A percentile compares a stretch with the other conserved stretches of the same genome.
phyloP scores from a whole-genome alignment of 805 yeast species.

The Candida qinlingensis region DNA sequence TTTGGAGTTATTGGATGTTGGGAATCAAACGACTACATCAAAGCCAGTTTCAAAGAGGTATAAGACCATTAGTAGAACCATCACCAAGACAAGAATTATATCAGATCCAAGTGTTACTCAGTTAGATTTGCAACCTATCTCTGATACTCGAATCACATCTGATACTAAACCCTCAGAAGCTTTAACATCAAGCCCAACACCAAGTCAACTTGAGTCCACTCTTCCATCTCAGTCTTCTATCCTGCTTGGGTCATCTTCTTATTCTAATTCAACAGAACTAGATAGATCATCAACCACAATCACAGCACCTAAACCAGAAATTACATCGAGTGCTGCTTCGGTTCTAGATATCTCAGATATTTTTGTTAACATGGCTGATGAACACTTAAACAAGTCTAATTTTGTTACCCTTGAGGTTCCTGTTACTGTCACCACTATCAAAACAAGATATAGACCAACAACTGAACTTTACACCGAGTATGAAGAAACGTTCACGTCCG shows the following conservation, averaged over 20 bases:
- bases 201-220: background rate
- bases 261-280: background rate
- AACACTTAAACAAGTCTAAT: background rate
- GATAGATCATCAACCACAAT: background rate
- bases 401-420: constrained; percentile 6
- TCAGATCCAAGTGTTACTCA: background rate
- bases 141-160: background rate
- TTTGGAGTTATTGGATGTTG: no score
- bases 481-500: constrained; percentile 14
- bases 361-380: background rate
- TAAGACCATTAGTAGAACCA: background rate
- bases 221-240: background rate
- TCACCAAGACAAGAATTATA: constrained; percentile 1
- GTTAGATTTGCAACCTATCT: background rate
- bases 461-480: constrained; percentile 17
- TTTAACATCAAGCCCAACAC: background rate
- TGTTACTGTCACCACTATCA: constrained; percentile 18
- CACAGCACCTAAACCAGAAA: no score
- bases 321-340: background rate
- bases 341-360: background rate
- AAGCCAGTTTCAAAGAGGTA: background rate
- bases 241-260: background rate
- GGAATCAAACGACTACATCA: background rate
- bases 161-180: background rate
- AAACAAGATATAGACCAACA: constrained; percentile 18